Conservation (phyloP, 164 flowering plant species). For the Platanus orientalis region DNA sequence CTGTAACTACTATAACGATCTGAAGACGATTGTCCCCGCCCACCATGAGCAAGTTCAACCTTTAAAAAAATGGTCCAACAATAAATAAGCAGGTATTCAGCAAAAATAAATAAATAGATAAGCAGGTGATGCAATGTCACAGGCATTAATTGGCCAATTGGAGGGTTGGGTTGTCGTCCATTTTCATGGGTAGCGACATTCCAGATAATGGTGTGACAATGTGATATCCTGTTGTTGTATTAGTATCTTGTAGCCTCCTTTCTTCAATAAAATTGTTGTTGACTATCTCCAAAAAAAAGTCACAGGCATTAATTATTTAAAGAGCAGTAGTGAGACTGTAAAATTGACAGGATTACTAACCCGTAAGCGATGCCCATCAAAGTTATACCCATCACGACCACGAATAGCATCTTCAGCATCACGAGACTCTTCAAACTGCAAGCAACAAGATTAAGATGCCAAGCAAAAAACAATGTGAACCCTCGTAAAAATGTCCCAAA, state of each 20-base stretch:
- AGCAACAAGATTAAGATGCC: background rate
- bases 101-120: too few species aligned
- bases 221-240: too few species aligned
- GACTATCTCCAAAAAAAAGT: too few species aligned
- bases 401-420: conserved; percentile 77
- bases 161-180: too few species aligned
- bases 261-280: too few species aligned
- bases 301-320: background rate
- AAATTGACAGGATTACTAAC: conserved; percentile 23
- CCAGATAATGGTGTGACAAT: too few species aligned
- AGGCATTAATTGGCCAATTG: too few species aligned
- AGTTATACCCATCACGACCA: conserved; percentile 68
- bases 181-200: too few species aligned
- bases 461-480: background rate
- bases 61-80: conserved; percentile 12
- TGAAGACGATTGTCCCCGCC: conserved; percentile 47
- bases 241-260: too few species aligned
- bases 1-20: conserved; percentile 47
- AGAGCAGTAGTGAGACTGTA: background rate
- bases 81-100: background rate
- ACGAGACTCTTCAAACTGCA: conserved; percentile 63
- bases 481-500: background rate
- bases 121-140: too few species aligned
- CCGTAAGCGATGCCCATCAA: too few species aligned
- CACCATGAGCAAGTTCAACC: conserved; percentile 81